Percentiles rank a stretch among this genome's conserved stretches.
phyloP scores from a whole-genome alignment of 1,284 basidiomycete genomes.

The Cystobasidiaceae sp. region DNA sequence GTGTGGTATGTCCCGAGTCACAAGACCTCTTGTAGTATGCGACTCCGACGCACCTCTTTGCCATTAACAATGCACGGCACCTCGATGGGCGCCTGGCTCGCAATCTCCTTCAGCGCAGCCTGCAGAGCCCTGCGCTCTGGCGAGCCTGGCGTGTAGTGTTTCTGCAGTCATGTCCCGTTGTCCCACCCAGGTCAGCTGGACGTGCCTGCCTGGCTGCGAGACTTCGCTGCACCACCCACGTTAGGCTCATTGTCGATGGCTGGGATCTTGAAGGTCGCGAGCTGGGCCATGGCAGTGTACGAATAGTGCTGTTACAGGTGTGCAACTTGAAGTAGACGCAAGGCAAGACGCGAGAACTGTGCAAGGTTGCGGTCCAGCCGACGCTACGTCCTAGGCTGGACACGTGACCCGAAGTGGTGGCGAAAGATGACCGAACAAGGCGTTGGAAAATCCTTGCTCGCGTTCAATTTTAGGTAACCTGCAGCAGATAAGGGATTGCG shows the following conservation, averaged over 20 bases:
- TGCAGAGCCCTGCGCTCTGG: slow-evolving; percentile 70
- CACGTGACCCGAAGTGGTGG: neutral
- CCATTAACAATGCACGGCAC: slow-evolving; percentile 92
- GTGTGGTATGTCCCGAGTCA: neutral
- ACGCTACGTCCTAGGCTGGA: too few species aligned
- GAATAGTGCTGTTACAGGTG: neutral
- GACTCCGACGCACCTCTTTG: slow-evolving; percentile 59
- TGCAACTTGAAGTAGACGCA: neutral
- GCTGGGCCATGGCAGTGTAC: slow-evolving; percentile 51
- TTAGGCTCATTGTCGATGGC: slow-evolving; percentile 84
- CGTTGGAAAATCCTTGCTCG: neutral
- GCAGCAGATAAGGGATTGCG: too few species aligned
- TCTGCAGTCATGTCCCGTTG: slow-evolving; percentile 41
- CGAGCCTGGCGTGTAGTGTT: slow-evolving; percentile 72
- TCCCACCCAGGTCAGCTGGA: neutral
- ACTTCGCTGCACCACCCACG: slow-evolving; percentile 53
- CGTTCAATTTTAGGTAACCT: neutral
- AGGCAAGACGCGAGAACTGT: too few species aligned
- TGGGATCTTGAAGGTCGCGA: slow-evolving; percentile 76
- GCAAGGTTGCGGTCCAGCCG: too few species aligned
- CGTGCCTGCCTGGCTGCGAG: neutral
- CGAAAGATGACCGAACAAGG: neutral
- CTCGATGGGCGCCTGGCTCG: slow-evolving; percentile 63
- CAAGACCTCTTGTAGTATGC: neutral
- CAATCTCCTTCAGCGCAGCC: slow-evolving; percentile 59